These are phyloP conservation scores for Geotrichum phurueaensis DNA, from an alignment of 1,139 yeast species.

Conservation along the genomic window DNA sequence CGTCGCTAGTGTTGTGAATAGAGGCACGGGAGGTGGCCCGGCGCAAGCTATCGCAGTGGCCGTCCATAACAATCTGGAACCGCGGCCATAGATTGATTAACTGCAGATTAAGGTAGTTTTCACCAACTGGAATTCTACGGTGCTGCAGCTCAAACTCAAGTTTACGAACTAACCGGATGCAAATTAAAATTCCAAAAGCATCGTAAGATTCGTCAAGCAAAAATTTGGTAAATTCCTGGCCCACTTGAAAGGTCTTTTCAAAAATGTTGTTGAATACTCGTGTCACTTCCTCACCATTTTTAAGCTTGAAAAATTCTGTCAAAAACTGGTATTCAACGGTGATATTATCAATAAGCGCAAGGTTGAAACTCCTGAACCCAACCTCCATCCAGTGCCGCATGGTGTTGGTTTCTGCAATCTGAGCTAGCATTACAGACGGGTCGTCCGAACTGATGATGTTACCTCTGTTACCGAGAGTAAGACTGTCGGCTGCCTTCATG, in stretches of 20 bases:
- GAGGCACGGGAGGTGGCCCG: constrained; percentile 36
- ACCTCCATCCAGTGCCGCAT: constrained; percentile 63
- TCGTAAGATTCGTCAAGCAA: constrained; percentile 54
- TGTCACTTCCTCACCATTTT: constrained; percentile 39
- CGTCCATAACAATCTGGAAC: constrained; percentile 69
- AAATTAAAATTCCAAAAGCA: constrained; percentile 69
- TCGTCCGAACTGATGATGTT: constrained; percentile 50
- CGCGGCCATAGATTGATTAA: constrained; percentile 74
- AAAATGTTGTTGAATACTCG: constrained; percentile 46
- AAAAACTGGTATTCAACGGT: constrained; percentile 72
- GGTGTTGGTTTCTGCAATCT: constrained; percentile 75
- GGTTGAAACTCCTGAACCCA: constrained; percentile 64
- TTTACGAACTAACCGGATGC: constrained; percentile 65
- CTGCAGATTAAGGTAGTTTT: constrained; percentile 64
- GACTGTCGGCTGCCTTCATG: constrained; percentile 40
- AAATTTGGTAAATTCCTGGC: constrained; percentile 43
- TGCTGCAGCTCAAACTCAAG: constrained; percentile 58
- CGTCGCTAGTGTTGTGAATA: constrained; percentile 27
- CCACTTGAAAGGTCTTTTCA: constrained; percentile 48
- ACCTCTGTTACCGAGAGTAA: constrained; percentile 53
- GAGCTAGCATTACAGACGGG: constrained; percentile 69
- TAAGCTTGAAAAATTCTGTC: constrained; percentile 59
- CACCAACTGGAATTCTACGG: constrained; percentile 65
- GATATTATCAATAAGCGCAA: constrained; percentile 71
- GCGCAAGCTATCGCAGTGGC: constrained; percentile 65